Evolutionary conservation across 2,329 filamentous ascomycete genomes (phyloP), one percentile per base, ranked within the genome.

Genomic region (Fusarium chuoi): DNA sequence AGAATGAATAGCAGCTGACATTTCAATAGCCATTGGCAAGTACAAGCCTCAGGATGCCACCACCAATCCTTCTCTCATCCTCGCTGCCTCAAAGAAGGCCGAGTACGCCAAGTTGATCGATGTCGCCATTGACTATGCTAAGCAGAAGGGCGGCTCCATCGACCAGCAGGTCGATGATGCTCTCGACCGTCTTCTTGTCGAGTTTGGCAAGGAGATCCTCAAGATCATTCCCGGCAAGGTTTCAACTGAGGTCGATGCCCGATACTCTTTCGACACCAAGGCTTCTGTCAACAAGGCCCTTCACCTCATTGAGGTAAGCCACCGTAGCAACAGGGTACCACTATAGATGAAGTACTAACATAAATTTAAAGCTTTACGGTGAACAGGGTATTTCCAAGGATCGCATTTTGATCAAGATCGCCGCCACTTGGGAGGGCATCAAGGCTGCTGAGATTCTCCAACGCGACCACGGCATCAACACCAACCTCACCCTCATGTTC

Each of bases 11-110:
- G 51, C 30, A 75, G 71, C 80, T 82, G 24, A 82, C 76, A 26
- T 46, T 20, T n/a, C 20, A 67, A 84, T 87, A 91, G 95, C 95
- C 85, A 99, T 99, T 85, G 95, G 89, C 89, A 98, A 98, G 89
- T 99, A 99, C 92, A 97, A 98, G 92, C 96, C 96, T 77, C 95
- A 99, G 90, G 96, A 99, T 94, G 96, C 96, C 82, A 99, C 96
- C 85, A 99, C 96, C 88, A 99, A 99, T 92, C 96, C 96, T 70
- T 98, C 96, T 75, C 90, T 99, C 84, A 98, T 99, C 86, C 93
- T 99, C 83, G 96, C 95, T 78, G 96, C 96, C 75, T 95, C 96
- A 83, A 98, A 99, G 91, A 98, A 98, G 91, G 83, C 94, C 83
- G 95, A 98, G 86, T 98, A 98, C 85, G 94, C 94, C 81, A 92